Base-by-base conservation (phyloP, 306 rosid genomes). In the Ormosia emarginata region DNA sequence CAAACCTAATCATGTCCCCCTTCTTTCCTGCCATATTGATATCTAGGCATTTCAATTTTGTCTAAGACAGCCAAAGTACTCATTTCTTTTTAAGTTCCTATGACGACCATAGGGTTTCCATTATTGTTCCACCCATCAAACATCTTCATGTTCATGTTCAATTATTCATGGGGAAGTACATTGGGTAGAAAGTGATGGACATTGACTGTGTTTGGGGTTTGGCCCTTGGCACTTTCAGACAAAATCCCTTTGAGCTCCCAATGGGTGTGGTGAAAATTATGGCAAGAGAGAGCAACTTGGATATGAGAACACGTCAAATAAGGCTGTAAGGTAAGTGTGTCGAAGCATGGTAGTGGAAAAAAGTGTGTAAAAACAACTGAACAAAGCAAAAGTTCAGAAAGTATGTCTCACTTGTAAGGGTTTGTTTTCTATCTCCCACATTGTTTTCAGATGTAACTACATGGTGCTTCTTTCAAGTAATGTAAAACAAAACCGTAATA, bases 1-100 rank as follows among this genome's bases (percentile, higher is more conserved):
- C 67, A 85, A 79, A 87, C 88, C 89, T 75, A 86, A 81, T 90
- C 87, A 74, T 90, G 93, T 89, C 88, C 83, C 90, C 88, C 61
- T 84, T 67, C 83, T 84, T 74, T 67, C 63, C 67, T 82, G 86
- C 63, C 79, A 57, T 73, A 58, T 81, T 75, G 58, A 63, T 57
- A 68, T 81, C 30, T 66, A 68, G 68, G 81, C 67, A 15, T 82
- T 86, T 85, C 80, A 76, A 59, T 65, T 83, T 77, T 84, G 89
- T 78, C 89, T 17, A 52, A 62, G 73, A 62, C 72, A 84, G 79
- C 53, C 59, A 75, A 85, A 78, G 44, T 69, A 59, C 75, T 62
- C 40, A 47, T 52, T 65, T 80, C 53, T 62, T 71, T 82, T 37
- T 1, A 85, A 71, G 84, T 74, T 81, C 59, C 75, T 56, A 77